Percentiles rank a stretch among this genome's conserved stretches.
phyloP scores from a whole-genome alignment of 2,329 filamentous ascomycete genomes.

The Epichloe gansuensis region DNA sequence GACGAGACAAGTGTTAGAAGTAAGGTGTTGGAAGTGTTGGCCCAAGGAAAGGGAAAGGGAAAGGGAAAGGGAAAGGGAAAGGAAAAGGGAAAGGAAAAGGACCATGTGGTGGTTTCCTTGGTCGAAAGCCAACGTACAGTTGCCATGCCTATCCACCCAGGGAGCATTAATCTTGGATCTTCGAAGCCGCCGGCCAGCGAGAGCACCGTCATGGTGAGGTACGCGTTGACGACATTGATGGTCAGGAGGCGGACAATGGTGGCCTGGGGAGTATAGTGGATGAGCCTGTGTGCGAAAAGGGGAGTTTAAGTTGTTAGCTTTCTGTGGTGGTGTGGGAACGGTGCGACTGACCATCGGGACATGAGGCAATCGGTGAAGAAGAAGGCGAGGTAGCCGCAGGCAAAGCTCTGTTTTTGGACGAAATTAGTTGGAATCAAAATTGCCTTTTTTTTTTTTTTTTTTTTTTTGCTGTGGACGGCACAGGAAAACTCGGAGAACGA shows the following conservation, averaged over 20 bases:
- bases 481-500: slow-evolving; percentile 18
- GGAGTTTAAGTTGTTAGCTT: not conserved
- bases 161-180: slow-evolving; percentile 58
- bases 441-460: too few relatives aligned
- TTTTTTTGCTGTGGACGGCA: not conserved
- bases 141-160: slow-evolving; percentile 68
- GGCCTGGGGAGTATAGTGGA: slow-evolving; percentile 72
- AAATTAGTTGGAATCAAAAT: not conserved
- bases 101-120: too few relatives aligned
- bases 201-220: slow-evolving; percentile 60
- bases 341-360: slow-evolving; percentile 57
- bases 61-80: not conserved
- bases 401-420: slow-evolving; percentile 45
- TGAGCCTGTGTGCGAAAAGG: slow-evolving; percentile 43
- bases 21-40: not conserved
- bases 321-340: too few relatives aligned
- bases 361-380: slow-evolving; percentile 78
- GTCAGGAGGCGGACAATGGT: slow-evolving; percentile 70
- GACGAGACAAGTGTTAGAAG: not conserved
- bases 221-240: slow-evolving; percentile 62
- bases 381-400: slow-evolving; percentile 67
- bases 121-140: slow-evolving; percentile 37
- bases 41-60: not conserved
- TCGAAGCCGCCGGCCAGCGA: slow-evolving; percentile 57
- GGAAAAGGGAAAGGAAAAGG: too few relatives aligned